These are phyloP conservation scores for Oryza longistaminata DNA, from an alignment of 176 grass and related monocot genomes.

Conservation along the genomic window DNA sequence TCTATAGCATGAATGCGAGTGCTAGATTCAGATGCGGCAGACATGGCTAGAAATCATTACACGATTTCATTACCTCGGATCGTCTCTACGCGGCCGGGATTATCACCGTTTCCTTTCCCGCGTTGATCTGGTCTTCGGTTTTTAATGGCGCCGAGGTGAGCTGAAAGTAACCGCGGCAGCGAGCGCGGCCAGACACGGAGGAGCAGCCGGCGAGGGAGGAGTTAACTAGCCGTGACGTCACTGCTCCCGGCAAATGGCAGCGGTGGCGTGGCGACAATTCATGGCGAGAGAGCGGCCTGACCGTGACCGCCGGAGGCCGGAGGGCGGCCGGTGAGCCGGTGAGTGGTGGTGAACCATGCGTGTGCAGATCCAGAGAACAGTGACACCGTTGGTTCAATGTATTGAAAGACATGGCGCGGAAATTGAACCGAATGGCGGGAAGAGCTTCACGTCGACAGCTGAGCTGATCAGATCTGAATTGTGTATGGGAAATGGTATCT, in stretches of 20 bases:
- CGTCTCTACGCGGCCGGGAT: neutral
- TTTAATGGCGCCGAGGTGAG: constrained; percentile 37
- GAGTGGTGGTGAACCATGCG: constrained; percentile 19
- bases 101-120: constrained; percentile 18
- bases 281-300: constrained; percentile 35
- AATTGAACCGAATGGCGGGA: constrained; percentile 35
- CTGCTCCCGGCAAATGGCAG: neutral
- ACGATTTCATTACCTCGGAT: constrained; percentile 10
- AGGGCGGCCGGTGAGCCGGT: no score
- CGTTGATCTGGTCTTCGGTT: neutral
- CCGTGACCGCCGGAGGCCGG: constrained; percentile 11
- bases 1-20: constrained; percentile 22
- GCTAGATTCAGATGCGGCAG: constrained; percentile 27
- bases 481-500: constrained; percentile 11
- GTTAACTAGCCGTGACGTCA: constrained; percentile 32
- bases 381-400: constrained; percentile 24
- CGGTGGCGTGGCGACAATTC: constrained; percentile 14
- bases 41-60: constrained; percentile 42
- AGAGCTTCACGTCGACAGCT: constrained; percentile 38
- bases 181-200: constrained; percentile 17
- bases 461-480: neutral
- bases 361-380: constrained; percentile 15
- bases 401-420: neutral
- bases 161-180: constrained; percentile 32
- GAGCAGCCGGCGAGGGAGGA: neutral